Conservation (phyloP, 768 basidiomycete species). For the Leccinum sublutescens region DNA sequence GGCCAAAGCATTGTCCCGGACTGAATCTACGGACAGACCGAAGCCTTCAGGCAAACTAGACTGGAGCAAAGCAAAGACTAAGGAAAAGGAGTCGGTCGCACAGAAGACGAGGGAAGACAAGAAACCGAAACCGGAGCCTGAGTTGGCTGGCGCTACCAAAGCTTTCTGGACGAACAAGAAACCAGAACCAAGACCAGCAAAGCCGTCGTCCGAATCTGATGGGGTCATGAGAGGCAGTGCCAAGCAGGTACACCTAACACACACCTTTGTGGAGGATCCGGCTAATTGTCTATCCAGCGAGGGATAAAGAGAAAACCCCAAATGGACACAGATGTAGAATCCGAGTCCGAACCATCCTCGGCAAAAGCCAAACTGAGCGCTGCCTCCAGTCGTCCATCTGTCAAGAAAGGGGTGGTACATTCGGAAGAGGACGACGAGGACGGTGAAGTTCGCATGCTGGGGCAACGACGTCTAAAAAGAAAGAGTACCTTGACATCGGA, state of each 20-base stretch:
- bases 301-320: conserved; percentile 46
- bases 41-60: conserved; percentile 53
- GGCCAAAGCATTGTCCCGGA: conserved; percentile 19
- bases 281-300: conserved; percentile 31
- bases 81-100: conserved; percentile 29
- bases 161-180: background rate
- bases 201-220: background rate
- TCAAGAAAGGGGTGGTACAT: conserved; percentile 49
- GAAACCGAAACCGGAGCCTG: conserved; percentile 18
- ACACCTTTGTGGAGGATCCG: background rate
- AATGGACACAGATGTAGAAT: conserved; percentile 24
- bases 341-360: conserved; percentile 16
- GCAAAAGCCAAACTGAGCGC: conserved; percentile 11
- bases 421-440: conserved; percentile 45
- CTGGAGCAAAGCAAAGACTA: conserved; percentile 58
- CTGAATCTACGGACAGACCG: conserved; percentile 28
- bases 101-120: conserved; percentile 13
- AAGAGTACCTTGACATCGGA: conserved; percentile 42
- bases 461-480: conserved; percentile 28
- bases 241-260: conserved; percentile 3
- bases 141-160: background rate
- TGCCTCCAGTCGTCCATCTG: conserved; percentile 12
- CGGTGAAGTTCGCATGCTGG: conserved; percentile 29
- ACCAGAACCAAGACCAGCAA: background rate
- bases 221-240: background rate